Conservation (phyloP, 1,284 basidiomycete genomes). For the Cystobasidium sp. region DNA sequence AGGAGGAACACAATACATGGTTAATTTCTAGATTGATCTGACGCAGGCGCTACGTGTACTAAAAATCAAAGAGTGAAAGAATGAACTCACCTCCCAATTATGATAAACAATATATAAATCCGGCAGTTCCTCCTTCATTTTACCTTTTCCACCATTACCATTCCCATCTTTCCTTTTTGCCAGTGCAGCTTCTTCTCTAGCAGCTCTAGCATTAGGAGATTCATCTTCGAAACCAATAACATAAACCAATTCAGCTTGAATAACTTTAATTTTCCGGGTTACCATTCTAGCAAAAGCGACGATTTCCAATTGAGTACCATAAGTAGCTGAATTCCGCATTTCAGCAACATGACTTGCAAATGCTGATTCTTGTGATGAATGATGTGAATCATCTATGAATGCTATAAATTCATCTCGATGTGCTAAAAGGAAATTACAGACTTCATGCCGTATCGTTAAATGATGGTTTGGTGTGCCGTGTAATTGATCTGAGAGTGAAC, state of each 20-base stretch:
- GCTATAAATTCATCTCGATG: slow-evolving; percentile 76
- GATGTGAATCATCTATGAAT: slow-evolving; percentile 79
- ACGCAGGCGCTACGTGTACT: no score
- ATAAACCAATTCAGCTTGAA: slow-evolving; percentile 73
- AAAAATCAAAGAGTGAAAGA: no score
- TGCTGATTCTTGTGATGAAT: slow-evolving; percentile 60
- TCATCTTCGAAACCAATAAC: slow-evolving; percentile 53
- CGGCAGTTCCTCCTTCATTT: slow-evolving; percentile 43
- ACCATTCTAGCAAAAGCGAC: slow-evolving; percentile 84
- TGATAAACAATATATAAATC: slow-evolving; percentile 51
- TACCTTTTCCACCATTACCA: slow-evolving; percentile 42
- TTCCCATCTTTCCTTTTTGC: neutral
- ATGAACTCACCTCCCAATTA: slow-evolving; percentile 49
- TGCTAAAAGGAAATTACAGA: slow-evolving; percentile 75
- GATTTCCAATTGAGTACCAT: slow-evolving; percentile 87
- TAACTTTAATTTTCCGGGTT: slow-evolving; percentile 79
- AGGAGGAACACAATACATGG: no score
- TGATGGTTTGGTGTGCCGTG: slow-evolving; percentile 76
- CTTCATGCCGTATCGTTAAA: slow-evolving; percentile 68
- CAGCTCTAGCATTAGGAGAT: slow-evolving; percentile 37
- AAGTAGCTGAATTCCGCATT: slow-evolving; percentile 69
- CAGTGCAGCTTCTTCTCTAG: slow-evolving; percentile 8
- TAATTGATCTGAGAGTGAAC: slow-evolving; percentile 72
- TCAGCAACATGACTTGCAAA: slow-evolving; percentile 68
- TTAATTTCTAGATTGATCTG: no score